A percentile compares a stretch with the other conserved stretches of the same genome.
Evolutionary conservation across 2,329 filamentous ascomycete genomes (phyloP).

Genomic region (Fusarium sulawesiense): DNA sequence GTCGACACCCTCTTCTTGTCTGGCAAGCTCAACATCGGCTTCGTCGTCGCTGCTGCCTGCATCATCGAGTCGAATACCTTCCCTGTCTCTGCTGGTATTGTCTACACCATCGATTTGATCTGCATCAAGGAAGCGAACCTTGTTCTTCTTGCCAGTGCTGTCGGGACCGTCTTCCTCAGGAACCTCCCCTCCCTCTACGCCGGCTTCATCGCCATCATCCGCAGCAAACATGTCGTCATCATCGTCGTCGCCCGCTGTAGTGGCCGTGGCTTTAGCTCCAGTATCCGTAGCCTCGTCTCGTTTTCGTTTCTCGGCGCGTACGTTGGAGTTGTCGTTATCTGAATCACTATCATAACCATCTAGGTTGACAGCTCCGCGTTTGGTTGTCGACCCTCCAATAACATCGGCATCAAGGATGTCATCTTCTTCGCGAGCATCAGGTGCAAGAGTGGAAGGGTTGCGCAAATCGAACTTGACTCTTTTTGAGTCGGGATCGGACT

Average conservation of each 20-base stretch:
- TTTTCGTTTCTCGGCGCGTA: conserved; percentile 71
- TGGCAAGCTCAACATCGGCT: conserved; percentile 76
- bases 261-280: conserved; percentile 54
- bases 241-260: conserved; percentile 71
- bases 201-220: conserved; percentile 68
- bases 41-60: conserved; percentile 71
- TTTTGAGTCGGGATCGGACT: conserved; percentile 64
- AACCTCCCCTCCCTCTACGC: conserved; percentile 51
- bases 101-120: conserved; percentile 83
- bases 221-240: conserved; percentile 79
- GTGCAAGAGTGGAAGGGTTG: conserved; percentile 91
- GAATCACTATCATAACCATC: conserved; percentile 98
- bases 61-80: conserved; percentile 72
- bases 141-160: conserved; percentile 69
- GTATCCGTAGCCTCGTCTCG: conserved; percentile 60
- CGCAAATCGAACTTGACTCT: conserved; percentile 93
- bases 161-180: conserved; percentile 50
- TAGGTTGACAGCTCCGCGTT: conserved; percentile 93
- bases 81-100: conserved; percentile 76
- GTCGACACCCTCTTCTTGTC: conserved; percentile 80
- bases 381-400: conserved; percentile 83
- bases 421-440: conserved; percentile 78
- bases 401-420: conserved; percentile 90
- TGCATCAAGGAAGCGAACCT: conserved; percentile 69
- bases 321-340: conserved; percentile 87